Evolutionary conservation across 78 protist genomes (phyloP).

Genomic region (Reticulomyxa filosa): DNA sequence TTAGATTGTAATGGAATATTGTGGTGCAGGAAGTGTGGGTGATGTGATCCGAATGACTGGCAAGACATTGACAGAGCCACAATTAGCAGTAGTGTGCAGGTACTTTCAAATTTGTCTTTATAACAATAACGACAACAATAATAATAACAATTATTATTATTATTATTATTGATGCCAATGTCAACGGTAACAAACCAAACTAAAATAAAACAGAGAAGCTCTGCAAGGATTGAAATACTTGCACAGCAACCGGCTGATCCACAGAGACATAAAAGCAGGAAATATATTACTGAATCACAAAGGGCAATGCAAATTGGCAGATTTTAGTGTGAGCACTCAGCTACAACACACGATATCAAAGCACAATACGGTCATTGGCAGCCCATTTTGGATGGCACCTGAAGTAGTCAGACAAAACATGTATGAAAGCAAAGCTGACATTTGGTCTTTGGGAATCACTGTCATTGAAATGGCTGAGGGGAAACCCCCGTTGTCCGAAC

Average conservation of each 20-base stretch:
- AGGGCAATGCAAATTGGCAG: not conserved
- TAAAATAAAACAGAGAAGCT: constrained; percentile 6
- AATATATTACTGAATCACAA: not conserved
- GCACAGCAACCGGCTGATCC: not conserved
- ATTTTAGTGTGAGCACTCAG: not conserved
- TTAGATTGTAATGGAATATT: not conserved
- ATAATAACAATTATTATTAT: too few species aligned
- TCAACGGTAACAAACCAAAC: too few species aligned
- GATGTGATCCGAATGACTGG: not conserved
- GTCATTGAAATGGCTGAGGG: constrained; percentile 3
- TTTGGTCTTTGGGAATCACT: constrained; percentile 25
- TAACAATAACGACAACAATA: too few species aligned
- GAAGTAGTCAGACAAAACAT: constrained; percentile 25
- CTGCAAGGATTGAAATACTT: not conserved
- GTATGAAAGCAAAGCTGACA: constrained; percentile 8
- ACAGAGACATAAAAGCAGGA: constrained; percentile 7
- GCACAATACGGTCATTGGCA: constrained; percentile 9
- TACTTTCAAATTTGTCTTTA: too few species aligned
- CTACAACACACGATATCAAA: not conserved
- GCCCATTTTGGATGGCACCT: constrained; percentile 40
- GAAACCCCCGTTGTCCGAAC: not conserved
- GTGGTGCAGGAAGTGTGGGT: not conserved
- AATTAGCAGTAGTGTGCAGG: not conserved
- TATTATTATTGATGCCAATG: too few species aligned
- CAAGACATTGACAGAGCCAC: not conserved